Evolutionary conservation across 805 yeast genomes (phyloP).

Genomic region (Lachancea thermotolerans): DNA sequence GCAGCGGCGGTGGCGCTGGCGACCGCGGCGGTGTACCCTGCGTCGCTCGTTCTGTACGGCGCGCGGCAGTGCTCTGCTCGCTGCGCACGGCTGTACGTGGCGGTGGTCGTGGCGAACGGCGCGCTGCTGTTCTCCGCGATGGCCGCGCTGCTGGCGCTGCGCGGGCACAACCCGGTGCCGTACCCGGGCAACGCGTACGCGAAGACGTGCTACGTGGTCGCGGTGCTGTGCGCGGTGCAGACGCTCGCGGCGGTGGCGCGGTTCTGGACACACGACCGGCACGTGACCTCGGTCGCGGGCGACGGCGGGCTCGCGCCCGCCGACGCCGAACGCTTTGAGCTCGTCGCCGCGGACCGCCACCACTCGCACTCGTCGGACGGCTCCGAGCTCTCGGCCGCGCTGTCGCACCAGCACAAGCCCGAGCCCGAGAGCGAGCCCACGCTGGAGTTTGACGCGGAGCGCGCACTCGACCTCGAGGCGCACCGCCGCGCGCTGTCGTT

Average conservation of each 20-base stretch:
- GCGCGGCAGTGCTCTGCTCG: constrained; percentile 32
- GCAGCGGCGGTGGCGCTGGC: constrained; percentile 38
- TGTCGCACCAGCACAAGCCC: constrained; percentile 16
- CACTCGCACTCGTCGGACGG: constrained; percentile 10
- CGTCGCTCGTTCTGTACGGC: constrained; percentile 57
- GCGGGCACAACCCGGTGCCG: constrained; percentile 45
- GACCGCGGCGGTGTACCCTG: constrained; percentile 57
- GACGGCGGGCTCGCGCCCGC: constrained; percentile 25
- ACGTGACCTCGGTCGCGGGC: constrained; percentile 12
- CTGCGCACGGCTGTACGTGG: constrained; percentile 43
- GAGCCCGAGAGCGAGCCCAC: constrained; percentile 6
- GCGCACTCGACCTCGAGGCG: constrained; percentile 1
- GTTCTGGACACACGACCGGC: constrained; percentile 26
- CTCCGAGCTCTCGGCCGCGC: constrained; percentile 6
- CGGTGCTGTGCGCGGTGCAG: constrained; percentile 48
- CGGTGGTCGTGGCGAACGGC: constrained; percentile 16
- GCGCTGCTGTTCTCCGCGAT: constrained; percentile 40
- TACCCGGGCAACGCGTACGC: constrained; percentile 75
- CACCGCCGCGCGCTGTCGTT: constrained; percentile 2
- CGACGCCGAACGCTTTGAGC: constrained; percentile 12
- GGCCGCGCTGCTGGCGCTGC: constrained; percentile 47
- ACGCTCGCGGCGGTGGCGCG: constrained; percentile 46
- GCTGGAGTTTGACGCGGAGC: background rate
- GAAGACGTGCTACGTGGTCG: constrained; percentile 55
- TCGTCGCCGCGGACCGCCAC: constrained; percentile 7